Conservation (phyloP, 768 basidiomycete genomes). For the Tylopilus sp. region DNA sequence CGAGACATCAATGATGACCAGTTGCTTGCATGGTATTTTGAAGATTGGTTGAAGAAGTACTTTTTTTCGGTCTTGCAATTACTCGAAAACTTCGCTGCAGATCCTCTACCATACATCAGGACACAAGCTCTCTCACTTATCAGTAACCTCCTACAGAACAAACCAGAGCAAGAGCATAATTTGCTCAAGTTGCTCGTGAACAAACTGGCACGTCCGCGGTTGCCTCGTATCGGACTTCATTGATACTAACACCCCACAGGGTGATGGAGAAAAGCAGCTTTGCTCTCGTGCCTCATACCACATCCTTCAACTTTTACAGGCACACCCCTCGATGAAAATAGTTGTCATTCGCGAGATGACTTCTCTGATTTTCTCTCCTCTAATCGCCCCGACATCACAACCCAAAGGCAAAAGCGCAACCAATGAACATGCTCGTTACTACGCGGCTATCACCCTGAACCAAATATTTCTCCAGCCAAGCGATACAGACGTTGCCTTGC, state of each 20-base stretch:
- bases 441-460: conserved; percentile 90
- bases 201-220: conserved; percentile 65
- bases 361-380: conserved; percentile 53
- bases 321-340: conserved; percentile 89
- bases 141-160: conserved; percentile 75
- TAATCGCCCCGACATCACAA: conserved; percentile 13
- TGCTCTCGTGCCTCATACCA: conserved; percentile 90
- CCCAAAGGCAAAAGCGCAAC: conserved; percentile 32
- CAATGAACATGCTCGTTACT: conserved; percentile 82
- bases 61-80: conserved; percentile 91
- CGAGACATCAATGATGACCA: conserved; percentile 64
- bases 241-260: conserved; percentile 41
- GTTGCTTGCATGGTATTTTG: conserved; percentile 84
- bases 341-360: conserved; percentile 87
- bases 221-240: not conserved
- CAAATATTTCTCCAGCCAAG: conserved; percentile 72
- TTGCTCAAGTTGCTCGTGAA: conserved; percentile 88
- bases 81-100: conserved; percentile 81
- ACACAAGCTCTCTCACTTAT: conserved; percentile 79
- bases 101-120: conserved; percentile 84
- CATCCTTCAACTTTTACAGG: conserved; percentile 83
- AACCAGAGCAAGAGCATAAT: conserved; percentile 98
- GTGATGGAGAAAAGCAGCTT: conserved; percentile 83
- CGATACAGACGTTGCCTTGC: conserved; percentile 72
- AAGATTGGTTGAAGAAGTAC: conserved; percentile 97